These are phyloP conservation scores for Sindora glabra DNA, from an alignment of 306 rosid genomes.

Conservation along the genomic window DNA sequence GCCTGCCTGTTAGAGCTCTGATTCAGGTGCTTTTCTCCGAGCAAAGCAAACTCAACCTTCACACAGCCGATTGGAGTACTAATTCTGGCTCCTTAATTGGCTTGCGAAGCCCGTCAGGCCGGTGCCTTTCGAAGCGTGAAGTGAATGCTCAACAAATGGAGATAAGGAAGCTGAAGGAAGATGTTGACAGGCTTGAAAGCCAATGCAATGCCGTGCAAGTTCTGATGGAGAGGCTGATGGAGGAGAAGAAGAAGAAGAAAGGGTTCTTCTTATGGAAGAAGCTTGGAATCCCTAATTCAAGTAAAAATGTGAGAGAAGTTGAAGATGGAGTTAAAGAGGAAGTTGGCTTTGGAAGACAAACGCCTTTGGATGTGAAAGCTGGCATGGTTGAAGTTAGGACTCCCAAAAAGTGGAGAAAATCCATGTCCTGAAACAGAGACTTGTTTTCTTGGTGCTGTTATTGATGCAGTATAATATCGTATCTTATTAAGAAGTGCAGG, in stretches of 20 bases:
- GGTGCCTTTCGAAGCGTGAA: conserved; percentile 70
- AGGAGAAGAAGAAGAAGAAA: conserved; percentile 49
- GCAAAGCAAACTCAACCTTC: conserved; percentile 49
- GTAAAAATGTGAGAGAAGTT: conserved; percentile 15
- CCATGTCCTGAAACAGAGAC: conserved; percentile 73
- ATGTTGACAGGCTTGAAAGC: conserved; percentile 55
- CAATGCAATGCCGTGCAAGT: conserved; percentile 59
- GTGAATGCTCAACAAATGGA: conserved; percentile 50
- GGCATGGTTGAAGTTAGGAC: conserved; percentile 36
- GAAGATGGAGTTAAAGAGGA: conserved; percentile 24
- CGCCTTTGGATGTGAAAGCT: conserved; percentile 57
- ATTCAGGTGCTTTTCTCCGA: conserved; percentile 82
- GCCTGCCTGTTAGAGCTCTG: conserved; percentile 85
- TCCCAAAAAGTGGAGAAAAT: conserved; percentile 67
- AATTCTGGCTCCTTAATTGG: conserved; percentile 53
- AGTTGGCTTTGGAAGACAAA: conserved; percentile 39
- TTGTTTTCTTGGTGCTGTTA: too few relatives aligned
- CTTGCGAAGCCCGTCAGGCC: conserved; percentile 44
- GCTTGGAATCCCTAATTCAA: conserved; percentile 28
- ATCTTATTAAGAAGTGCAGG: too few relatives aligned
- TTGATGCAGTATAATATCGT: too few relatives aligned
- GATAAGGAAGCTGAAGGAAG: conserved; percentile 72
- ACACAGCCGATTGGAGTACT: conserved; percentile 76
- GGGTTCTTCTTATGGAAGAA: conserved; percentile 72
- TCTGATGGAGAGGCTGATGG: conserved; percentile 57